Conservation (phyloP, 1,284 basidiomycete genomes). For the Cryptococcus jaspeensis region DNA sequence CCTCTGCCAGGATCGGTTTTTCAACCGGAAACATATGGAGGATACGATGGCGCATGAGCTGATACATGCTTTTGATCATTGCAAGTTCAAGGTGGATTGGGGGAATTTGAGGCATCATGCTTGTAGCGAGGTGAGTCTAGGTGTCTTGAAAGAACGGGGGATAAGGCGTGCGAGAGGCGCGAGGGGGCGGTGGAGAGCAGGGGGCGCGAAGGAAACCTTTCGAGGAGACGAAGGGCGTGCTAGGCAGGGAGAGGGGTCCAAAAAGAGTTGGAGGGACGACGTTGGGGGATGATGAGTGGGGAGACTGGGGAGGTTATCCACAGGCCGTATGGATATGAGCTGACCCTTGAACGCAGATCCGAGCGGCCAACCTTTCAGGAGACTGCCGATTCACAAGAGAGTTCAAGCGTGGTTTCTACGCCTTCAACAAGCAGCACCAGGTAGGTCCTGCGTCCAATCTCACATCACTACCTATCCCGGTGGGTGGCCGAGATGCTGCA, state of each 20-base stretch:
- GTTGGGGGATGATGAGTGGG: too few relatives aligned
- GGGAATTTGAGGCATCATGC: constrained; percentile 86
- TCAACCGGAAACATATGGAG: constrained; percentile 83
- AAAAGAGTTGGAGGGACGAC: background rate
- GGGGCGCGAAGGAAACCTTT: background rate
- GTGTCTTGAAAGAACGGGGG: background rate
- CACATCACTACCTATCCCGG: background rate
- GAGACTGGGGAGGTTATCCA: too few relatives aligned
- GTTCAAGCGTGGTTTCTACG: constrained; percentile 66
- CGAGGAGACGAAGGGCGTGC: background rate
- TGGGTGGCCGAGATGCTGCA: background rate
- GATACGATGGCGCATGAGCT: constrained; percentile 91
- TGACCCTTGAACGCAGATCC: constrained; percentile 62
- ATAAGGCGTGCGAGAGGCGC: background rate
- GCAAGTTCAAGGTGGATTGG: constrained; percentile 92
- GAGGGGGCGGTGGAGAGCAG: background rate
- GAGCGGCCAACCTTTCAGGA: constrained; percentile 88
- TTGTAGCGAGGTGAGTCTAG: constrained; percentile 77
- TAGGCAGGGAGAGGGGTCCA: background rate
- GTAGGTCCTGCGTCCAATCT: constrained; percentile 51
- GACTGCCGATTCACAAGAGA: constrained; percentile 86
- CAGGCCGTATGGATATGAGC: background rate
- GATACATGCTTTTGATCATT: constrained; percentile 94
- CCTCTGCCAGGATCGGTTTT: constrained; percentile 79
- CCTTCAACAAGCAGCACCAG: constrained; percentile 92